These are phyloP conservation scores for Cyclotella cryptica DNA, from an alignment of 108 stramenopile species.

Conservation along the genomic window DNA sequence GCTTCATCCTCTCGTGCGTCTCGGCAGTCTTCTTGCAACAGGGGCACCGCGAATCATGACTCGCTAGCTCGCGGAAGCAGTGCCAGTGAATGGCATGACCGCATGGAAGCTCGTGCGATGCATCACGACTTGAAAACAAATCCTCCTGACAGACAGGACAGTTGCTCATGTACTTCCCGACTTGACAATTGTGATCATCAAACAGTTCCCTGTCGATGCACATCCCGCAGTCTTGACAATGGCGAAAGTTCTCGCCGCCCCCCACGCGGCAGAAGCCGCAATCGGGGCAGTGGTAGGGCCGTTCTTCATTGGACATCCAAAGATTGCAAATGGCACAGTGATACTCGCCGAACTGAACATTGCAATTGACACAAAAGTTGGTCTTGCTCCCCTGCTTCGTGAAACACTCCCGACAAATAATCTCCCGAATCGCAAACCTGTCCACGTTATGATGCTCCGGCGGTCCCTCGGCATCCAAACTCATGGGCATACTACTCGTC, in stretches of 20 bases:
- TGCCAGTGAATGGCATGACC: conserved; percentile 92
- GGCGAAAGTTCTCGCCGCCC: conserved; percentile 84
- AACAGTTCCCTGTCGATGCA: conserved; percentile 85
- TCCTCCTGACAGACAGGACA: conserved; percentile 92
- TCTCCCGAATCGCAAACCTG: conserved; percentile 76
- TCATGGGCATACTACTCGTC: conserved; percentile 49
- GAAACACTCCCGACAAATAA: conserved; percentile 81
- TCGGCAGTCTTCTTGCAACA: conserved; percentile 92
- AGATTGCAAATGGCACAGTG: conserved; percentile 88
- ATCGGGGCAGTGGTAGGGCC: conserved; percentile 84
- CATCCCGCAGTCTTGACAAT: conserved; percentile 91
- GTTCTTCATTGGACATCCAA: conserved; percentile 88
- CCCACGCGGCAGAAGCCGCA: conserved; percentile 93
- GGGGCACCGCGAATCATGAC: conserved; percentile 84
- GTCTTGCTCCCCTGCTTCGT: conserved; percentile 71
- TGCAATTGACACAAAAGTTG: conserved; percentile 84
- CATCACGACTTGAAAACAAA: conserved; percentile 78
- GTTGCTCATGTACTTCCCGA: conserved; percentile 90
- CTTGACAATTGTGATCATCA: conserved; percentile 81
- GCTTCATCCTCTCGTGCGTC: conserved; percentile 83
- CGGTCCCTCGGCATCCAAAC: conserved; percentile 45
- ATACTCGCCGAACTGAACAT: conserved; percentile 83
- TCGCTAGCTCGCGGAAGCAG: conserved; percentile 80
- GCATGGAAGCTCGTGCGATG: conserved; percentile 88
- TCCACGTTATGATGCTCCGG: conserved; percentile 81